phyloP scores from a whole-genome alignment of 495 filamentous ascomycete genomes.

The Talaromyces nanjingensis region DNA sequence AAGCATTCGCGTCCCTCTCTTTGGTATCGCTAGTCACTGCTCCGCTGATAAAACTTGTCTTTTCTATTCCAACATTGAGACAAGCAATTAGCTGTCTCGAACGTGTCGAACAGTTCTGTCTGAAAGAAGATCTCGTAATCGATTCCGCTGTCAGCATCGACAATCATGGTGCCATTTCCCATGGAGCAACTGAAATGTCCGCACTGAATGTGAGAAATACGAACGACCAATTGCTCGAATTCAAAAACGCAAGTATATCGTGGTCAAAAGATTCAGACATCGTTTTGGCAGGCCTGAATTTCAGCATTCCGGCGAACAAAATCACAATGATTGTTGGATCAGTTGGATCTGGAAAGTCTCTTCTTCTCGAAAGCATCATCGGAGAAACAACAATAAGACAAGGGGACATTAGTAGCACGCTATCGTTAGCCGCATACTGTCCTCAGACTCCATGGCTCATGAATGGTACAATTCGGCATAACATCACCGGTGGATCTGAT shows the following conservation, averaged over 20 bases:
- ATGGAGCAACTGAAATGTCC: not conserved
- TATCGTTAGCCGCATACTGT: slow-evolving; percentile 40
- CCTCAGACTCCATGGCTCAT: slow-evolving; percentile 46
- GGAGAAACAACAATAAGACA: slow-evolving; percentile 38
- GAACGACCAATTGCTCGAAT: not conserved
- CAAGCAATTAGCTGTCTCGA: not conserved
- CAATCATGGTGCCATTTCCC: not conserved
- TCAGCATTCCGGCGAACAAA: slow-evolving; percentile 24
- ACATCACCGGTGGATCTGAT: slow-evolving; percentile 43
- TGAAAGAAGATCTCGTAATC: not conserved
- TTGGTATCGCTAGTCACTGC: not conserved
- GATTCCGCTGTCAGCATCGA: not conserved
- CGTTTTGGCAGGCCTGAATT: slow-evolving; percentile 17
- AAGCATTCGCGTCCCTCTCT: not conserved
- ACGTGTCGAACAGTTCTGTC: not conserved
- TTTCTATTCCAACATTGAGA: not conserved
- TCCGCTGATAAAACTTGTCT: not conserved
- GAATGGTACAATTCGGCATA: slow-evolving; percentile 52
- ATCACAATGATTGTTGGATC: slow-evolving; percentile 48
- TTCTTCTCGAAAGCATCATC: slow-evolving; percentile 40
- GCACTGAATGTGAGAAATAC: not conserved
- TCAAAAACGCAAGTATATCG: slow-evolving; percentile 18
- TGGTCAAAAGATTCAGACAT: slow-evolving; percentile 17
- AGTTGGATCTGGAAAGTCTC: slow-evolving; percentile 49
- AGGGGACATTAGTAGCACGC: not conserved